These are phyloP conservation scores for Xylaria polymorpha DNA, from an alignment of 2,329 filamentous ascomycete species.

Conservation along the genomic window DNA sequence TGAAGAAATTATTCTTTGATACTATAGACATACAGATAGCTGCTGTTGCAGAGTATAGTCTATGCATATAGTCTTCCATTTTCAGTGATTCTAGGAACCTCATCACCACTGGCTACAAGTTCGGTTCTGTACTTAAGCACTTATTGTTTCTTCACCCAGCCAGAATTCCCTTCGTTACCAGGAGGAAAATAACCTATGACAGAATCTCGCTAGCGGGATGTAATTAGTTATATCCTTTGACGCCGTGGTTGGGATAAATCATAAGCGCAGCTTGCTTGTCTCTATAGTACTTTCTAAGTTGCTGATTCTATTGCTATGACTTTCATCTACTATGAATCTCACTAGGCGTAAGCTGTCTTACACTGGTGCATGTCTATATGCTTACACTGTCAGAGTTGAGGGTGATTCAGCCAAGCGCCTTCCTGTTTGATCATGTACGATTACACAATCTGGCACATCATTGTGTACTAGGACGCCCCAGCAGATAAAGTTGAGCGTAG, in stretches of 20 bases:
- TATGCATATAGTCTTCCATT: background rate
- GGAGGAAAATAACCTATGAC: no score
- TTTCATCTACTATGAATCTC: background rate
- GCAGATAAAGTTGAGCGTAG: background rate
- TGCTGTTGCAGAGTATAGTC: background rate
- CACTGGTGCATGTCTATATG: background rate
- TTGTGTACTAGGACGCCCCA: background rate
- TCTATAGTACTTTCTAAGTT: background rate
- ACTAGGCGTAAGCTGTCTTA: background rate
- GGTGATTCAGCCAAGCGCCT: no score
- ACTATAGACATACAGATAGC: background rate
- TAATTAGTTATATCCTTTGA: background rate
- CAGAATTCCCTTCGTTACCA: background rate
- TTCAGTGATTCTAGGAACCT: background rate
- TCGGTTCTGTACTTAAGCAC: background rate
- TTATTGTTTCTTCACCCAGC: background rate
- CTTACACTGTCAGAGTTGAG: background rate
- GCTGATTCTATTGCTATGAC: background rate
- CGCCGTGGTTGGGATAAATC: background rate
- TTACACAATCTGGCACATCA: conserved; percentile 1
- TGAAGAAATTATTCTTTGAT: background rate
- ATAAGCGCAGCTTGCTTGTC: background rate
- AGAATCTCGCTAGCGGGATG: no score
- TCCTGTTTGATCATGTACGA: background rate
- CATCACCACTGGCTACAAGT: background rate